Conservation (phyloP, 306 rosid species). For the Malus sieversii region DNA sequence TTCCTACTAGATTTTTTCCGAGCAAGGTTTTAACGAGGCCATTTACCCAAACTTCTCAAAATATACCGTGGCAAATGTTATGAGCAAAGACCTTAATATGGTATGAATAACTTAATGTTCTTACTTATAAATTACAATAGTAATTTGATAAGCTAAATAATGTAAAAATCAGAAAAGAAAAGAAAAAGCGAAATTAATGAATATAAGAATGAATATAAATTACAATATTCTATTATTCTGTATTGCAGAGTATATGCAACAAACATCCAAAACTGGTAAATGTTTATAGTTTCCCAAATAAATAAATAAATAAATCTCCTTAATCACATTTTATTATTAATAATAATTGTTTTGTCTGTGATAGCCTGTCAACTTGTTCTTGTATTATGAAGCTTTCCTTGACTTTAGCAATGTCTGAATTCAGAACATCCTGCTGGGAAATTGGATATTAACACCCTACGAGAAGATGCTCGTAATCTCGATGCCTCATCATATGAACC, state of each 20-base stretch:
- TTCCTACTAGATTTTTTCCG: not conserved
- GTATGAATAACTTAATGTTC: not conserved
- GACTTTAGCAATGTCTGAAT: constrained; percentile 53
- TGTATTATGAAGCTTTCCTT: constrained; percentile 47
- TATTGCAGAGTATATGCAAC: constrained; percentile 24
- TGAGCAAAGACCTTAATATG: not conserved
- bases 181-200: not conserved
- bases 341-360: constrained; percentile 25
- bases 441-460: constrained; percentile 23
- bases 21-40: not conserved
- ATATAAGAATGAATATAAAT: too few species aligned
- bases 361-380: constrained; percentile 54
- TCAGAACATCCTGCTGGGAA: constrained; percentile 39
- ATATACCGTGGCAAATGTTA: not conserved
- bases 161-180: not conserved
- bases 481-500: constrained; percentile 49
- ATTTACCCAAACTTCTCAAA: not conserved
- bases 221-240: constrained; percentile 17
- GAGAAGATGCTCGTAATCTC: constrained; percentile 61
- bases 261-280: constrained; percentile 34
- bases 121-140: not conserved
- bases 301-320: constrained; percentile 22
- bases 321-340: constrained; percentile 32
- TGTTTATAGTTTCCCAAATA: constrained; percentile 15
- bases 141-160: not conserved